Base-by-base conservation (phyloP, 768 basidiomycete species). In the Serendipita sp. region DNA sequence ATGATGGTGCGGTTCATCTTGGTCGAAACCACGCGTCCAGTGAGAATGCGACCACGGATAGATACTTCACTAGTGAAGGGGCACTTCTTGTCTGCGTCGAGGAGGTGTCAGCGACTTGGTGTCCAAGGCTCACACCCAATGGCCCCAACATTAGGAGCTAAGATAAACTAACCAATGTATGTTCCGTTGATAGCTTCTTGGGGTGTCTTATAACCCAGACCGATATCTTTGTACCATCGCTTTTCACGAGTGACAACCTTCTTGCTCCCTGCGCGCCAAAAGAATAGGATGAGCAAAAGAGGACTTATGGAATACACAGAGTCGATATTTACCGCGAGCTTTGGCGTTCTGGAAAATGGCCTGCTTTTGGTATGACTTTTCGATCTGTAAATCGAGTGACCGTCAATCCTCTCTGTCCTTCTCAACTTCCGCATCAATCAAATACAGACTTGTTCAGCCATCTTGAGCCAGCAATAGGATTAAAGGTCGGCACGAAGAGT, bases 1-100 rank as follows among this genome's bases (percentile, higher is more conserved):
- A 98, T 84, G 74, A 97, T 83, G 66, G 96, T 98, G 74, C 95
- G 91, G 75, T 88, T 95, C 96, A 99, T 98, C 83, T 99, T 99
- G 54, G 94, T 96, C 63, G 95, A 98, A 67, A 97, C 81, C 68
- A 99, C 95, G 76, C 91, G 91, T 76, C 96, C 96, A 60, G 93
- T 95, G 68, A 99, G 80, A 78, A 99, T 99, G 72, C 96, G 94
- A 65, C 96, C 96, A 74, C 96, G 95, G 75, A 99, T 99, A 65
- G 96, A 98, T 72, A 99, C 80, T 70, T 92, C 80, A 69, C 95
- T 90, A 69, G 92, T 94, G 83, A 97, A 99, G 32, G 96, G 96
- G 80, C 96, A 99, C 79, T 99, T 99, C 83, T 98, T 98, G 84
- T 99, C 96, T 92, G 71, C 30, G 28, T 16, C 30, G 15, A 58